Conservation (phyloP, 805 yeast genomes). For the Ogataea saltuana region DNA sequence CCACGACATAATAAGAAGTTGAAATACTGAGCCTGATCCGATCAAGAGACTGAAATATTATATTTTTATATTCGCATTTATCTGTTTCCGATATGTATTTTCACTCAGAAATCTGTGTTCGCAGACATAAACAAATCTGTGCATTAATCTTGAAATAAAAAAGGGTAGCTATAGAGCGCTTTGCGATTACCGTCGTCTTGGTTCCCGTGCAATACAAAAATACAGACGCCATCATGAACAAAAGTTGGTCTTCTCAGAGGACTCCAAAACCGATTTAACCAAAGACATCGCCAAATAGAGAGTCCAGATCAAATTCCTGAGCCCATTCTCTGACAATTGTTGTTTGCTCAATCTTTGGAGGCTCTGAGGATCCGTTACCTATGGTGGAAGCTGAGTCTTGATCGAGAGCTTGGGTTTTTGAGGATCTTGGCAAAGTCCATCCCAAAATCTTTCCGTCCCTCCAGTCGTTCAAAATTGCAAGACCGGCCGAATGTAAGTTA, state of each 20-base stretch:
- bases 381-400: constrained; percentile 33
- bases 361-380: constrained; percentile 40
- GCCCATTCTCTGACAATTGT: constrained; percentile 90
- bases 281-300: constrained; percentile 55
- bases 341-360: constrained; percentile 58
- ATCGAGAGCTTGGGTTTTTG: constrained; percentile 35
- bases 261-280: constrained; percentile 11
- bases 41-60: background rate
- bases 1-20: too few species aligned
- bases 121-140: too few species aligned
- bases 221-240: too few species aligned
- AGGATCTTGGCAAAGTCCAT: constrained; percentile 73
- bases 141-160: too few species aligned
- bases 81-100: constrained; percentile 1
- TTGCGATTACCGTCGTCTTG: background rate
- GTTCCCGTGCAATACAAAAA: too few species aligned
- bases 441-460: constrained; percentile 93
- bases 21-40: too few species aligned
- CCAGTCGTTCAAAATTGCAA: constrained; percentile 88
- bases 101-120: background rate
- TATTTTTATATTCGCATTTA: background rate
- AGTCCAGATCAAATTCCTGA: constrained; percentile 89
- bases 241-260: too few species aligned
- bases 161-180: too few species aligned
- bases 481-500: constrained; percentile 81